Evolutionary conservation across 495 filamentous ascomycete species (phyloP).

Genomic region (Lasiosphaeriaceae sp.): DNA sequence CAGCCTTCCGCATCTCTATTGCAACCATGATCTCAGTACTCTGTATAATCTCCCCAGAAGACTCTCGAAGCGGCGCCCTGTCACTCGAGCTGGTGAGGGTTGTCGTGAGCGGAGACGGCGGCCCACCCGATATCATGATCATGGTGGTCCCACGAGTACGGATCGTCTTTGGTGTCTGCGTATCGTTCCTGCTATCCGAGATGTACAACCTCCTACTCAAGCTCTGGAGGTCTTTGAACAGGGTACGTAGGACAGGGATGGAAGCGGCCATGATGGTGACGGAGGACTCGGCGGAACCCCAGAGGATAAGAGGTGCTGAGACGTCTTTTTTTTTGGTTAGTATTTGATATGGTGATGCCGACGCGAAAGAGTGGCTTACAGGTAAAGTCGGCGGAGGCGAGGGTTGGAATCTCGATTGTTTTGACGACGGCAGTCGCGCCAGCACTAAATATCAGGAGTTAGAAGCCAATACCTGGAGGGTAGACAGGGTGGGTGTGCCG

Average conservation of each 20-base stretch:
- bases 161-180: background rate
- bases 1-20: conserved; percentile 1
- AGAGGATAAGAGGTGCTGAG: conserved; percentile 25
- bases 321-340: conserved; percentile 12
- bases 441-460: no score
- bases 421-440: conserved; percentile 29
- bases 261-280: conserved; percentile 37
- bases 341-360: background rate
- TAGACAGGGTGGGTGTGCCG: no score
- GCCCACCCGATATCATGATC: conserved; percentile 2
- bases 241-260: conserved; percentile 32
- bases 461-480: no score
- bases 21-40: conserved; percentile 11
- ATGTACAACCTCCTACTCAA: conserved; percentile 13
- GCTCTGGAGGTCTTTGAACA: conserved; percentile 25
- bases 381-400: conserved; percentile 24
- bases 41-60: conserved; percentile 10
- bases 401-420: conserved; percentile 21
- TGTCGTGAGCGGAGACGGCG: background rate
- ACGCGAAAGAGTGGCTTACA: conserved; percentile 11
- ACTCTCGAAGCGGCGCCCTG: conserved; percentile 5
- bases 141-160: background rate
- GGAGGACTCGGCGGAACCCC: conserved; percentile 31
- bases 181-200: conserved; percentile 8
- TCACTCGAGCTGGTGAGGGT: conserved; percentile 6